Conservation (phyloP, 768 basidiomycete genomes). For the Auriculariales sp. region DNA sequence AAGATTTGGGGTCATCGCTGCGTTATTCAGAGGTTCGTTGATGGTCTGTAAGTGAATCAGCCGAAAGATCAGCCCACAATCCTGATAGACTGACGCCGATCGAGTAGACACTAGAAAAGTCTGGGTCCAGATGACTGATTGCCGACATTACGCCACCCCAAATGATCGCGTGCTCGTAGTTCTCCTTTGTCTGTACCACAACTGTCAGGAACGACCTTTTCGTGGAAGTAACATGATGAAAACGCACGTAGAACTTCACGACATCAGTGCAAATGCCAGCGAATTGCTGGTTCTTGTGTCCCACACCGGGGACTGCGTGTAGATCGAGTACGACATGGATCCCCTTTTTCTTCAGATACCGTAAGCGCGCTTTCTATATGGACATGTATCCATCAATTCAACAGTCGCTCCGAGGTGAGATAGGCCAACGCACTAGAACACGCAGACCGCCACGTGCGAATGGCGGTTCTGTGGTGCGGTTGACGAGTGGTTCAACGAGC, state of each 20-base stretch:
- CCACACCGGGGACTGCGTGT: conserved; percentile 59
- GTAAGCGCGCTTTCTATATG: conserved; percentile 45
- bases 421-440: conserved; percentile 44
- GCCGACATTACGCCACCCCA: conserved; percentile 77
- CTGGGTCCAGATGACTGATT: conserved; percentile 52
- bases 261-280: conserved; percentile 45
- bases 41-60: too few species aligned
- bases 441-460: conserved; percentile 54
- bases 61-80: too few species aligned
- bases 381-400: too few species aligned
- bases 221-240: too few species aligned
- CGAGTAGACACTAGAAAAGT: conserved; percentile 49
- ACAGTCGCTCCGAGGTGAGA: too few species aligned
- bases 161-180: conserved; percentile 64
- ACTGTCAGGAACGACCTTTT: neutral
- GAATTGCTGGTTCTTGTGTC: conserved; percentile 45
- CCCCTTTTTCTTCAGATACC: conserved; percentile 42
- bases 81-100: too few species aligned
- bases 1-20: too few species aligned
- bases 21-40: too few species aligned
- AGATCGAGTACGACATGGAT: conserved; percentile 57
- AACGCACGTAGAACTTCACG: conserved; percentile 61
- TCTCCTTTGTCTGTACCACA: conserved; percentile 44
- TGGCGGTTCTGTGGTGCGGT: conserved; percentile 44
- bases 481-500: conserved; percentile 61